Base-by-base conservation (phyloP, 148 eudicot genomes). In the Rhododendron griersonianum region DNA sequence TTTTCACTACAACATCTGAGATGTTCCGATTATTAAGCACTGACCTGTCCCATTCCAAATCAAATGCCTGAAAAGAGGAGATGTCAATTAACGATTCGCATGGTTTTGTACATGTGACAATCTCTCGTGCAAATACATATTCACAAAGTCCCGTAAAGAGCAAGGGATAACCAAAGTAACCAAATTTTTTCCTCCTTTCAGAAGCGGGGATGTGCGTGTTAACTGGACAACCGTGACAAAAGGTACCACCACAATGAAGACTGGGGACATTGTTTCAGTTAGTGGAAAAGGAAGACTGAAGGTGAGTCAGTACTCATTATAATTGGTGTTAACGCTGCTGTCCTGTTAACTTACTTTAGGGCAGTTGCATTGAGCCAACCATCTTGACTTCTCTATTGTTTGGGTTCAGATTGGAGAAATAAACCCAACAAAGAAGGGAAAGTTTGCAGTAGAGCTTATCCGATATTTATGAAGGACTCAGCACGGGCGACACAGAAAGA, bases 231-330 rank as follows among this genome's bases (percentile, higher is more conserved):
- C 92, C 25, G 92, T 94, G 82, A 88, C 89, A 7, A 96, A 96
- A 87, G 94, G 89, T 81, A 96, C 94, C 81, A 93, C 95, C 33
- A 89, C 93, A 30, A 86, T 95, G 41, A 92, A 87, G 90, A 85
- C 91, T 65, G 99, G 95, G 51, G 99, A 96, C 78, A 81, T 93
- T 19, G 88, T 96, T 86, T 96, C 99, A 53, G 98, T 95, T 65
- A 93, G 93, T 86, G 98, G 98, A 37, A 84, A 90, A 83, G 99
- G 99, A 87, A 93, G 99, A 89, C 87, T 95, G 45, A 95, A 96
- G 95, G 98, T 96, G 65, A 85, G 90, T 87, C 25, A 85, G 48
- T 50, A 28, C 19, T 86, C 25, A 84, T 67, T 50, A 28, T 19
- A 21, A 33, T 48, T n/a, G n/a, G 71, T 28, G 44, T 18, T 18